Evolutionary conservation across 331 rosid genomes (phyloP), one percentile per base, ranked within the genome.

Genomic region (Ulmus americana): DNA sequence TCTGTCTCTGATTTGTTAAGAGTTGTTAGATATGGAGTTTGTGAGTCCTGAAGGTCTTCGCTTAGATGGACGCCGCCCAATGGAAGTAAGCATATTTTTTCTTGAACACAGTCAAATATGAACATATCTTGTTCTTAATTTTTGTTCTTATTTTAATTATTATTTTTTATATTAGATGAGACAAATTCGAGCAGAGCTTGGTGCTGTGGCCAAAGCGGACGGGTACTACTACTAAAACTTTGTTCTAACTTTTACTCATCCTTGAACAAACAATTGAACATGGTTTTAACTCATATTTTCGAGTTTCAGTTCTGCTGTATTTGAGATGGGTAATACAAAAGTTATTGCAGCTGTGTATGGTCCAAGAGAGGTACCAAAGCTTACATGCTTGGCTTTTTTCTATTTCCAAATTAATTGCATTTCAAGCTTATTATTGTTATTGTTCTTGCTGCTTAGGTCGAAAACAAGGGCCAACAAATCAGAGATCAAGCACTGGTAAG

Each of bases 41-140:
- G 90, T 91, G 35, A 88, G 80, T 85, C 96, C 97, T 5, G 97
- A 91, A 77, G 97, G 96, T 61, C 92, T 91, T 87, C 96, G 96
- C 61, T 71, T 81, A 65, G 96, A 91, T 50, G 97, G 97, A 42
- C 95, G 97, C 59, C 88, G 92, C 39, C 86, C 96, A 38, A 80
- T 83, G 88, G 97, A 91, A 73, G 95, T 87, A 53, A 28, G 35
- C 6, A 39, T 15, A 8, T 53, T 22, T 52, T 28, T 28, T 28
- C 35, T 28, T 28, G 35, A 28, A 28, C 35, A 28, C 35, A 28
- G 35, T 28, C 4, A 12, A 2, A 0, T 12, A 20, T 44, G 35
- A 5, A 12, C 13, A 7, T 59, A 7, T 5, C 10, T 3, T 6
- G 2, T 12, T 14, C 10, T 12, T 39, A 35, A 3, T 55, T 10